These are phyloP conservation scores for Striga asiatica DNA, from an alignment of 257 asterid species.

Conservation along the genomic window DNA sequence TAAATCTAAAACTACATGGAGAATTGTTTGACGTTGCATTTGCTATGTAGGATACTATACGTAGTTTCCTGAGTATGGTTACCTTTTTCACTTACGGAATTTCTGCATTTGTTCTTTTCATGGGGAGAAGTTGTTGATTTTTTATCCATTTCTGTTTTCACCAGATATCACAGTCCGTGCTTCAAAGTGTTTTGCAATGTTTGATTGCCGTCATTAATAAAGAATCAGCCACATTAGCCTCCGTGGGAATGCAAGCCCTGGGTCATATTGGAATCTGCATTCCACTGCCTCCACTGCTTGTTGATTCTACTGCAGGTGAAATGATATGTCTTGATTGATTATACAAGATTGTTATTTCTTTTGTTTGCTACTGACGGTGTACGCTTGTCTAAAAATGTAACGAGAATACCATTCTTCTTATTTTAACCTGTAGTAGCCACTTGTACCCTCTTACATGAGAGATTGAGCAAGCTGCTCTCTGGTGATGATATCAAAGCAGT, in stretches of 20 bases:
- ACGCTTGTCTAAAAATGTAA: constrained; percentile 1
- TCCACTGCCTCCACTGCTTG: constrained; percentile 59
- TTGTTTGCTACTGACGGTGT: constrained; percentile 3
- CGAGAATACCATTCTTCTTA: constrained; percentile 10
- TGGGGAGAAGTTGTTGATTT: too few relatives aligned
- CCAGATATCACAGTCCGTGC: constrained; percentile 66
- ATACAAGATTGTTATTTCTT: constrained; percentile 12
- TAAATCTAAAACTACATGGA: too few relatives aligned
- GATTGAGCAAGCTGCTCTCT: constrained; percentile 62
- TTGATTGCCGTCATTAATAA: constrained; percentile 55
- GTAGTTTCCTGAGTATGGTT: too few relatives aligned
- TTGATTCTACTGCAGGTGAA: constrained; percentile 60
- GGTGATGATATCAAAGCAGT: constrained; percentile 85
- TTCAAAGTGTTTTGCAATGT: constrained; percentile 65
- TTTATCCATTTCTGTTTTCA: constrained; percentile 15
- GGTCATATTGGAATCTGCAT: constrained; percentile 88
- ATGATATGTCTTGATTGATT: constrained; percentile 14
- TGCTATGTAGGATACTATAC: too few relatives aligned
- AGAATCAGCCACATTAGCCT: constrained; percentile 72
- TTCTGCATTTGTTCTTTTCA: too few relatives aligned
- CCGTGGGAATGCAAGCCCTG: constrained; percentile 81
- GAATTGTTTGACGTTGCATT: too few relatives aligned
- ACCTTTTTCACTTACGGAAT: too few relatives aligned
- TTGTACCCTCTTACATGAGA: constrained; percentile 49
- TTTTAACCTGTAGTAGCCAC: constrained; percentile 44